A percentile compares a stretch with the other conserved stretches of the same genome.
Conservation (phyloP, 2,329 filamentous ascomycete species). For the Colletotrichum zoysiae region DNA sequence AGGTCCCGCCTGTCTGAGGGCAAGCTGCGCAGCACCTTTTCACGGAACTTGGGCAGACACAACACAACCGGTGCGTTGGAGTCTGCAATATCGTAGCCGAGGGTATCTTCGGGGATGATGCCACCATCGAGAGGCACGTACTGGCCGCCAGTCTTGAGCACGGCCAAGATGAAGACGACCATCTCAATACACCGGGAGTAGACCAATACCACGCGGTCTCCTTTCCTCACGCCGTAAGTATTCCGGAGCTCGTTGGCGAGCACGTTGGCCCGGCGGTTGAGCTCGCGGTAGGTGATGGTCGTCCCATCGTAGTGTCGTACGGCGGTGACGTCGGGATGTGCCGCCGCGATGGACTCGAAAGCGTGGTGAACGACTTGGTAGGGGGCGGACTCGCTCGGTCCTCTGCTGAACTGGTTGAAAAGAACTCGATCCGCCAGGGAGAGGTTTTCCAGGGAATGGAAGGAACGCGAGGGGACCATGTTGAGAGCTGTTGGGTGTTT, state of each 20-base stretch:
- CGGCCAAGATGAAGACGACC: slow-evolving; percentile 67
- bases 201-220: slow-evolving; percentile 66
- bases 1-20: slow-evolving; percentile 20
- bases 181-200: slow-evolving; percentile 68
- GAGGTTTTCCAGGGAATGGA: slow-evolving; percentile 41
- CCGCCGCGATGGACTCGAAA: slow-evolving; percentile 47
- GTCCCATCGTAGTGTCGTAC: slow-evolving; percentile 51
- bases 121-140: slow-evolving; percentile 71
- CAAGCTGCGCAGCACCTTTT: slow-evolving; percentile 37
- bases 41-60: slow-evolving; percentile 53
- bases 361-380: slow-evolving; percentile 43
- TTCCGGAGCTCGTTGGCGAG: slow-evolving; percentile 55
- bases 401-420: slow-evolving; percentile 41
- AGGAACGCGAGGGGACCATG: slow-evolving; percentile 34
- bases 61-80: slow-evolving; percentile 59
- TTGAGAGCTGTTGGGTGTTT: slow-evolving; percentile 8
- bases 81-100: slow-evolving; percentile 63
- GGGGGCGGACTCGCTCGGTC: slow-evolving; percentile 22
- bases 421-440: slow-evolving; percentile 38
- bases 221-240: slow-evolving; percentile 55
- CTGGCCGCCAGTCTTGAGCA: slow-evolving; percentile 69
- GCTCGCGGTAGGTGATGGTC: slow-evolving; percentile 60
- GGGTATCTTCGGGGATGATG: slow-evolving; percentile 61
- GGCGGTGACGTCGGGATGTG: slow-evolving; percentile 54
- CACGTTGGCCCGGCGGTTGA: slow-evolving; percentile 57